These are phyloP conservation scores for Alternaria consortialis DNA, from an alignment of 2,329 filamentous ascomycete species.

Conservation along the genomic window DNA sequence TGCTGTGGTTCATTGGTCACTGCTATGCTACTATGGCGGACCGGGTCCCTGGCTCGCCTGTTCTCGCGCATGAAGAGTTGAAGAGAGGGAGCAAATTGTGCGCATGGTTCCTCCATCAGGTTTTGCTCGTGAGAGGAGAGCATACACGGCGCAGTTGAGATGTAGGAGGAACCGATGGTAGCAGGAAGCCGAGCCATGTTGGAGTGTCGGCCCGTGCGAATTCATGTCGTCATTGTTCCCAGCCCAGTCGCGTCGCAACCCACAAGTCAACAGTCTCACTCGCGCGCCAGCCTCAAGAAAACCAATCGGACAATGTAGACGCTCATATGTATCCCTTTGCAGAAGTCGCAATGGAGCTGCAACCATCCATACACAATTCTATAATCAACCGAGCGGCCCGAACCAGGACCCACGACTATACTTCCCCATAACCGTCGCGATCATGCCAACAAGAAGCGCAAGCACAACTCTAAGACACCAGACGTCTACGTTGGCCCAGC, in stretches of 20 bases:
- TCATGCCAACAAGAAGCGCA: background rate
- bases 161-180: background rate
- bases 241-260: background rate
- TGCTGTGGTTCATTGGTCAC: background rate
- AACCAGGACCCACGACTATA: background rate
- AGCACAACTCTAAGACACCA: background rate
- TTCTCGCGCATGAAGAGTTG: background rate
- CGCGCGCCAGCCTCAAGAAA: background rate
- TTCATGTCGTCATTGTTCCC: background rate
- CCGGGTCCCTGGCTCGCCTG: background rate
- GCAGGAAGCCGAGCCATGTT: background rate
- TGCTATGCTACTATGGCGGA: background rate
- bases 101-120: background rate
- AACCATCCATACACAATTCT: background rate
- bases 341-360: background rate
- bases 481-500: background rate
- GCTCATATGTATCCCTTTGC: background rate
- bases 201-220: background rate
- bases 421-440: background rate
- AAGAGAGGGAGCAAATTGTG: background rate
- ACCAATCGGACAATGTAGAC: background rate
- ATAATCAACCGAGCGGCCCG: background rate
- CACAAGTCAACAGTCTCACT: background rate
- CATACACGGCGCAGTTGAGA: background rate
- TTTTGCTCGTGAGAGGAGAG: background rate